Base-by-base conservation (phyloP, 2,329 filamentous ascomycete genomes). In the Aspergillus spinulosporus region DNA sequence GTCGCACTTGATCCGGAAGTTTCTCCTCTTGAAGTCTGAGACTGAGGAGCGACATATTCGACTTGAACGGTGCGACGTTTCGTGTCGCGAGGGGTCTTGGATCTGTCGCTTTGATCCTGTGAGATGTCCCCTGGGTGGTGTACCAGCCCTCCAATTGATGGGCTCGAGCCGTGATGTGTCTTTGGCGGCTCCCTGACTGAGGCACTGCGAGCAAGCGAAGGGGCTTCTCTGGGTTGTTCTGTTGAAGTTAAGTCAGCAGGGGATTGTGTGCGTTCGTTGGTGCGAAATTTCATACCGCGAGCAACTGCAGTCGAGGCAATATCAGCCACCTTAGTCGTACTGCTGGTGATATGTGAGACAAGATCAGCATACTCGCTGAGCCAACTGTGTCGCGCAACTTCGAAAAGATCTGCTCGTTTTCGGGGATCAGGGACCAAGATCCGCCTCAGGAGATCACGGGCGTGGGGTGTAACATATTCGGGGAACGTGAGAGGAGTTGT, bases 371-470 rank as follows among this genome's bases (percentile, higher is more conserved):
- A 99, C 71, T 97, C 94, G 76, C 89, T 96, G 63, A 99, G 78
- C 94, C 94, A 99, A 77, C 94, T 99, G 76, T 99, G 94, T 51
- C 94, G 86, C 46, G 94, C 94, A 43, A 99, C 94, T 72, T 99
- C 94, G 67, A 99, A 99, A 45, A 99, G 78, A 72, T 99, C 94
- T 49, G 94, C 94, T 70, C 94, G 87, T 76, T 96, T 95, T 62
- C 94, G 84, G 50, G 94, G 94, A 72, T 97, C 94, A 4, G 94
- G 93, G 0, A 99, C 94, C 43, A 99, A 82, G 58, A 99, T 99
- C 52, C 94, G 87, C 59, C 94, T 87, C 46, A 99, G 80, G 0
- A 99, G 83, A 74, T 99, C 94, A 67, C 94, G 85, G 21, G 94
- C 93, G 74, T 99, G 94, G 5, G 94, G 94, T 5, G 94, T 97